These are phyloP conservation scores for Podospora australis DNA, from an alignment of 495 filamentous ascomycete species.

Conservation along the genomic window DNA sequence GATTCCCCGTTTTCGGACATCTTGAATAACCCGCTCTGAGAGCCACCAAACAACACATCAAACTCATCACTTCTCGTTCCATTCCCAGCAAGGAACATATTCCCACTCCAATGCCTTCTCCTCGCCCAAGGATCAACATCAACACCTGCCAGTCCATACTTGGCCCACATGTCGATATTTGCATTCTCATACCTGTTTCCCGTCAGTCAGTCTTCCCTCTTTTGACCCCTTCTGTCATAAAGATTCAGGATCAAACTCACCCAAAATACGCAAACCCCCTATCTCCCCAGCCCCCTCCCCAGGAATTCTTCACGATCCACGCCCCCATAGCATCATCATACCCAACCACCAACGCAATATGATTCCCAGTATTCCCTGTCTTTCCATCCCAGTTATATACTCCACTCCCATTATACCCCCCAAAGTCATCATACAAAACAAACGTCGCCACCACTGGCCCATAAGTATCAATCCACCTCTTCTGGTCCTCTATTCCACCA, in stretches of 20 bases:
- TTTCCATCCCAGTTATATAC: conserved; percentile 11
- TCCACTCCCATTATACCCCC: background rate
- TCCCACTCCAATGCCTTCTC: conserved; percentile 16
- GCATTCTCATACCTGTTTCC: conserved; percentile 9
- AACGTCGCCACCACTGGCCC: conserved; percentile 18
- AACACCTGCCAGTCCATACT: conserved; percentile 15
- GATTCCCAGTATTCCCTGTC: conserved; percentile 7
- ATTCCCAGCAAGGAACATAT: conserved; percentile 18
- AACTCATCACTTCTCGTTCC: conserved; percentile 16
- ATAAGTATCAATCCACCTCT: conserved; percentile 17
- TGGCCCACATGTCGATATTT: conserved; percentile 18
- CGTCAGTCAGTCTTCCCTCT: background rate
- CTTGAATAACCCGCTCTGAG: too few relatives aligned
- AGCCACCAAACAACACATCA: too few relatives aligned
- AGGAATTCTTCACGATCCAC: conserved; percentile 23
- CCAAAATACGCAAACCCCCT: conserved; percentile 19
- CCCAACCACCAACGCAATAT: conserved; percentile 16
- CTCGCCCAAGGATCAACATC: conserved; percentile 18
- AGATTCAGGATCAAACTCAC: conserved; percentile 2
- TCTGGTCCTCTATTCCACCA: conserved; percentile 17
- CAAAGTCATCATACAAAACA: conserved; percentile 13
- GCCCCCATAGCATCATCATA: conserved; percentile 15
- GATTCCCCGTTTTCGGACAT: background rate
- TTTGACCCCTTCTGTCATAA: background rate
- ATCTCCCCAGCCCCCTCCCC: conserved; percentile 12